Conservation (phyloP, 208 protist species). For the Acanthamoeba culbertsoni region DNA sequence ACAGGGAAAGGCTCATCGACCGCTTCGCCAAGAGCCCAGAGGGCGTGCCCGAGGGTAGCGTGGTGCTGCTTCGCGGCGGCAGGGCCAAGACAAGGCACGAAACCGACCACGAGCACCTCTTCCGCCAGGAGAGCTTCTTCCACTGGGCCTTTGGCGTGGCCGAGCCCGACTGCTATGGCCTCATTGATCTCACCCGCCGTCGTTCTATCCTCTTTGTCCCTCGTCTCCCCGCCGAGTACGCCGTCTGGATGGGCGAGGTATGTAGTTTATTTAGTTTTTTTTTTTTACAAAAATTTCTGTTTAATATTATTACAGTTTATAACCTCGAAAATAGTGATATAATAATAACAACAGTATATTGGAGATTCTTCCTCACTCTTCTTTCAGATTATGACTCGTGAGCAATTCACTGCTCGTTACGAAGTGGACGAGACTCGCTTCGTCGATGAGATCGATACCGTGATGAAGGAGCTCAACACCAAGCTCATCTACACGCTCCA, state of each 20-base stretch:
- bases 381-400: not conserved
- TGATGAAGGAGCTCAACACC: not conserved
- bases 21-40: not conserved
- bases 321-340: too few relatives aligned
- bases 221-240: slow-evolving; percentile 28
- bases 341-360: too few relatives aligned
- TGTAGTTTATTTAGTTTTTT: not conserved
- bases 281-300: too few relatives aligned
- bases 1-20: not conserved
- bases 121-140: slow-evolving; percentile 74
- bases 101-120: slow-evolving; percentile 67
- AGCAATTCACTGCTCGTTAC: not conserved
- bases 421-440: not conserved
- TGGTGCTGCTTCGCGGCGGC: slow-evolving; percentile 57
- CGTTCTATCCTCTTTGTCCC: slow-evolving; percentile 63
- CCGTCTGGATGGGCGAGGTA: slow-evolving; percentile 64
- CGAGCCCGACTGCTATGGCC: slow-evolving; percentile 57
- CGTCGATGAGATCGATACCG: not conserved
- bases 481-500: not conserved
- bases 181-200: slow-evolving; percentile 53
- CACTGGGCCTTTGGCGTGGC: slow-evolving; percentile 67
- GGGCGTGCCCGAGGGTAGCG: not conserved
- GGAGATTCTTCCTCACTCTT: not conserved
- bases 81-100: slow-evolving; percentile 10
- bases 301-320: too few relatives aligned